Percentiles rank a stretch among this genome's conserved stretches.
These are phyloP conservation scores for Stenogyne calaminthoides DNA, from an alignment of 305 asterid species.

Conservation along the genomic window DNA sequence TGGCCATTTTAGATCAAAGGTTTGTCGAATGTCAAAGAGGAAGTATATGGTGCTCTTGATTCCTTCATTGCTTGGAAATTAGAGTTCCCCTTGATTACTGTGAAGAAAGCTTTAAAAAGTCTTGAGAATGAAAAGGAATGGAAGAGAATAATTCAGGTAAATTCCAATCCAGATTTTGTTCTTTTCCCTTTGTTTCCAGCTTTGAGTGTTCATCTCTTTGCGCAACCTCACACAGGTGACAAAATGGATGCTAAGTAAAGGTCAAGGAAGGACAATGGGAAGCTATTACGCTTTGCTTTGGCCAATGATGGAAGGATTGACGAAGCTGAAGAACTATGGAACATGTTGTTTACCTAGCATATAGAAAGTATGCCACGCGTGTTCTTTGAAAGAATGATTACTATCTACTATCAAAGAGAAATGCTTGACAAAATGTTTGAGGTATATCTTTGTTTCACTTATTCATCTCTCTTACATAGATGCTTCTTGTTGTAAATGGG, in stretches of 20 bases:
- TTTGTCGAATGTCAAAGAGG: conserved; percentile 92
- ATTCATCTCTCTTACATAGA: background rate
- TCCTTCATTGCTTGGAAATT: conserved; percentile 95
- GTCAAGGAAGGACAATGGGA: conserved; percentile 93
- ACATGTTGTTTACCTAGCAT: conserved; percentile 66
- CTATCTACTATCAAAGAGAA: conserved; percentile 65
- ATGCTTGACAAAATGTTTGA: conserved; percentile 90
- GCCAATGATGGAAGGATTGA: conserved; percentile 32
- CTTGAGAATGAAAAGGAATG: conserved; percentile 84
- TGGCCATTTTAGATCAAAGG: conserved; percentile 64
- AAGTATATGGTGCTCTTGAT: conserved; percentile 93
- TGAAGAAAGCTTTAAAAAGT: conserved; percentile 85
- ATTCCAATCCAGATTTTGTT: background rate
- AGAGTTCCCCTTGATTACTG: conserved; percentile 86
- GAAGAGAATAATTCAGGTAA: conserved; percentile 92
- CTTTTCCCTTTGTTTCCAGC: conserved; percentile 20
- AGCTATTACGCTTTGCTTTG: conserved; percentile 28
- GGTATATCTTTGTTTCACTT: conserved; percentile 48
- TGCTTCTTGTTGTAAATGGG: conserved; percentile 1
- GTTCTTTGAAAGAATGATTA: conserved; percentile 84
- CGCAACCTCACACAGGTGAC: conserved; percentile 51
- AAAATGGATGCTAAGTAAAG: conserved; percentile 98
- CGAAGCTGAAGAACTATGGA: conserved; percentile 76
- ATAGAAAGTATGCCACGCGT: conserved; percentile 87
- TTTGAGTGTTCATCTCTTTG: conserved; percentile 14